These are phyloP conservation scores for Euphorbia corollata DNA, from an alignment of 441 rosid genomes.

Conservation along the genomic window DNA sequence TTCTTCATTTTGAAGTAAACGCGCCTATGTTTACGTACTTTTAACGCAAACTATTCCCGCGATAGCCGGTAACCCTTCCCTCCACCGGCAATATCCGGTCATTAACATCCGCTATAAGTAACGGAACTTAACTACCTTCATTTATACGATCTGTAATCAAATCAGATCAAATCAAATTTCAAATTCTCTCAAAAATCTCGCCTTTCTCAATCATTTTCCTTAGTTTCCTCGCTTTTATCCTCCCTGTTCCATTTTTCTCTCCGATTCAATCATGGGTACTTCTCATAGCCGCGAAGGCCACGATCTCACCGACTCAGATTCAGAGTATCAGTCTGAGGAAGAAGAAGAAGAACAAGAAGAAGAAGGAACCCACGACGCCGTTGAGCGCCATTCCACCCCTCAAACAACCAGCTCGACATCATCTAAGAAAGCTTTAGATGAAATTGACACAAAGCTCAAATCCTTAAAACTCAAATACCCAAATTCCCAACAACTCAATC, in stretches of 20 bases:
- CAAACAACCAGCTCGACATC: slow-evolving; percentile 28
- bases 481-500: slow-evolving; percentile 25
- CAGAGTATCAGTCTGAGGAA: slow-evolving; percentile 37
- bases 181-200: not conserved
- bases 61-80: slow-evolving; percentile 17
- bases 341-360: slow-evolving; percentile 34
- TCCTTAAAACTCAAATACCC: slow-evolving; percentile 75
- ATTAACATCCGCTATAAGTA: slow-evolving; percentile 4
- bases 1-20: slow-evolving; percentile 21
- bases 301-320: slow-evolving; percentile 64
- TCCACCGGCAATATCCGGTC: slow-evolving; percentile 29
- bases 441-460: slow-evolving; percentile 68
- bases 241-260: slow-evolving; percentile 8
- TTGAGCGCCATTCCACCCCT: slow-evolving; percentile 28
- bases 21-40: slow-evolving; percentile 3
- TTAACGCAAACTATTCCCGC: slow-evolving; percentile 22
- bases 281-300: slow-evolving; percentile 76
- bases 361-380: slow-evolving; percentile 34
- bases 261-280: slow-evolving; percentile 47
- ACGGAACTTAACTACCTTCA: not conserved
- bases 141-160: not conserved
- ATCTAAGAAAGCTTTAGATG: slow-evolving; percentile 42
- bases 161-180: not conserved
- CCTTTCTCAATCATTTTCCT: not conserved
- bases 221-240: not conserved